Percentiles rank a stretch among this genome's conserved stretches.
Conservation (phyloP, 2,329 filamentous ascomycete genomes). For the Arthroderma uncinatum region DNA sequence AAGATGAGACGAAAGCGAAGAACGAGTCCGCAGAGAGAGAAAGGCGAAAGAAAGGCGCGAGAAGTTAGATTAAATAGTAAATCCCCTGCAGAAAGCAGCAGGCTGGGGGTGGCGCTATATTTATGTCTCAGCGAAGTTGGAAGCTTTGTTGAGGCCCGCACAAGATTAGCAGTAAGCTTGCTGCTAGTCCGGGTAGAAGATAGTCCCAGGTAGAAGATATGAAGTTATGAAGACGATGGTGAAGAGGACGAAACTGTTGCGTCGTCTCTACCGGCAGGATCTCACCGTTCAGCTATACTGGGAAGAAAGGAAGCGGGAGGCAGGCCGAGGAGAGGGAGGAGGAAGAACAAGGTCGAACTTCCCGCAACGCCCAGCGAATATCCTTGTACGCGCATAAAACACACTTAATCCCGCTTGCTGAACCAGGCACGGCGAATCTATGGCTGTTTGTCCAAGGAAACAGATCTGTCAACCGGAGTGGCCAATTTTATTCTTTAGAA, state of each 20-base stretch:
- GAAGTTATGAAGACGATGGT: too few relatives aligned
- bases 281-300: neutral
- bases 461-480: neutral
- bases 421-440: neutral
- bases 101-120: neutral
- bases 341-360: neutral
- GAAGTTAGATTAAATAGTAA: neutral
- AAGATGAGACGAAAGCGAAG: neutral
- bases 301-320: neutral
- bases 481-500: neutral
- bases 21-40: neutral
- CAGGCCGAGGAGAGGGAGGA: neutral
- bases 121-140: conserved; percentile 5
- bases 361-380: neutral
- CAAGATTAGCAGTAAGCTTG: neutral
- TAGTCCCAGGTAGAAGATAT: too few relatives aligned
- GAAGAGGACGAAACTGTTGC: too few relatives aligned
- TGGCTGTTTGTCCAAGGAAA: neutral
- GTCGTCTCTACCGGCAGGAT: too few relatives aligned
- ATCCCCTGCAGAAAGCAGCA: neutral
- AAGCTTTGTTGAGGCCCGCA: conserved; percentile 1
- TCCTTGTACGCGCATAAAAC: conserved; percentile 1
- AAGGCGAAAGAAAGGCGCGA: neutral
- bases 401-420: neutral
- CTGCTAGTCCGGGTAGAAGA: neutral